Evolutionary conservation across 2,329 filamentous ascomycete genomes (phyloP), one percentile per base, ranked within the genome.

Genomic region (Conoideocrella luteorostrata): DNA sequence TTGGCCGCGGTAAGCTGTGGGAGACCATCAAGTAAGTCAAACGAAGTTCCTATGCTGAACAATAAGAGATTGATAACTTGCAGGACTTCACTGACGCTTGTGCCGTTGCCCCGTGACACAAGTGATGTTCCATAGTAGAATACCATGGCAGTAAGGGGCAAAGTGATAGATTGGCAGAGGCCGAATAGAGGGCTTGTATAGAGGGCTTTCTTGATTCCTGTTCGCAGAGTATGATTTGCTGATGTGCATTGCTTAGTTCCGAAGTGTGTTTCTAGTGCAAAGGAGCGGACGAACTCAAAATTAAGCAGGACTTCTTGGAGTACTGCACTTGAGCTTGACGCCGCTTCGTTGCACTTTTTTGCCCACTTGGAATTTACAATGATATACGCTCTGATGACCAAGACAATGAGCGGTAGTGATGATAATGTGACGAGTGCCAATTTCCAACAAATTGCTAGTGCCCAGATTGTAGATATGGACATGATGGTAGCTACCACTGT

Each of bases 111-210:
- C 9, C 67, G 57, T 0, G 72, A 70, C 5, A 86, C 72, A 10
- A 95, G 70, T 1, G 75, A 65, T 0, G 82, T 79, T 3, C 86
- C 88, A 57, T 91, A 94, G 66, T 84, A 95, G 59, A 95, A 93
- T 9, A 95, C 77, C 4, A 95, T 66, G 0, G 88, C 87, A 32
- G 80, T 83, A 12, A 88, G 73, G 55, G 88, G 88, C 47, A 81
- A 77, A 30, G 82, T 77, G 15, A 82, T 74, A 0, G 81, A 82
- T 54, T 94, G 84, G 26, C 84, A 82, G n/a, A 93, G 62, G 0
- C 90, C 91, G 56, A 81, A 94, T 6, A 91, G 72, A 5, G 82
- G 63, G 0, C 88, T 87, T 0, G 80, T 78, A 52, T 79, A 85
- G 1, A 74, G 57, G 0, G 85, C 85, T 22, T 86, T 77, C 49